Evolutionary conservation across 108 stramenopile species (phyloP), one percentile per base, ranked within the genome.

Genomic region (Pseudonitzschia multiseries): DNA sequence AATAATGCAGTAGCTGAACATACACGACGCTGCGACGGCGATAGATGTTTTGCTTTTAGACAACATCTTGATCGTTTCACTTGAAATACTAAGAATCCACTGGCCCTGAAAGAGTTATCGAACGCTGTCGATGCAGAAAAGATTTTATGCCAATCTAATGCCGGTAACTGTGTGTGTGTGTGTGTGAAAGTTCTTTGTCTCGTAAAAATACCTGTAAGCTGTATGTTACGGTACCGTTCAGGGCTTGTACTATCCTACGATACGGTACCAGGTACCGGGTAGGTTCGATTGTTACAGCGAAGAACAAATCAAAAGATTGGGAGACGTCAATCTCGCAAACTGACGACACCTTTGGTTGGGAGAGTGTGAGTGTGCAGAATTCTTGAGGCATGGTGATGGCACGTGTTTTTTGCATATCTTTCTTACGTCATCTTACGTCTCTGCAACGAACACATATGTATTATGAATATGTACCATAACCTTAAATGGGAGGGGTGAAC

Each of bases 1-100:
- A 41, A 59, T 17, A 29, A 72, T 32, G 71, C 71, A 61, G 27
- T 59, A 62, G 43, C 36, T 40, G 50, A 59, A 72, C 26, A 62
- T 15, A 32, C 40, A 46, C 17, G 43, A 13, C 20, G 46, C 50
- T 21, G 61, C 42, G 27, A 51, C 52, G 20, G 28, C 31, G 52
- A 32, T 10, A 18, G 18, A 1, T 3, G 8, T 18, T 48, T 48
- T 48, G 46, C 46, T 48, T 14, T 14, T 48, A 2, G 36, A 18
- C 18, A 18, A 18, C 46, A 48, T 48, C 18, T 48, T 48, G n/a
- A 48, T 48, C 14, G 4, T 18, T 18, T 48, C 12, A 14, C 17
- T 48, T 48, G 46, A 42, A 10, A 42, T 9, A 6, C 8, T 42
- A 42, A 42, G 10, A 42, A 10, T 6, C 10, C 42, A 10, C 10